Evolutionary conservation across 805 yeast species (phyloP).

Genomic region (Lipomyces japonicus): DNA sequence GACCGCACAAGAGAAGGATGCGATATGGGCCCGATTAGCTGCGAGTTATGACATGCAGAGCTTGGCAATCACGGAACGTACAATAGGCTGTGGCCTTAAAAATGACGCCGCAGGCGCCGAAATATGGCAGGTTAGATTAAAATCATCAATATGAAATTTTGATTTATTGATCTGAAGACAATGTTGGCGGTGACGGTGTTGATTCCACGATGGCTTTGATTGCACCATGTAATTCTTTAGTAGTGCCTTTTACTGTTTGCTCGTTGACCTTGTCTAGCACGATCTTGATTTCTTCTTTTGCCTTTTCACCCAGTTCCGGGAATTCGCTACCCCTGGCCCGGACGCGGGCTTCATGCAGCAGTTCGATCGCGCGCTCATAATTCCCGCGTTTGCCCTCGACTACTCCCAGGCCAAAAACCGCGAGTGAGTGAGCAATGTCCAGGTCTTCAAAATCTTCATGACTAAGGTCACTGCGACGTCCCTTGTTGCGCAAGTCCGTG

Average conservation of each 20-base stretch:
- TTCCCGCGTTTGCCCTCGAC: constrained; percentile 59
- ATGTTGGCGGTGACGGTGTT: no score
- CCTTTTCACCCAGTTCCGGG: constrained; percentile 56
- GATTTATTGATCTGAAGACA: no score
- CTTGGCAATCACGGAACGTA: neutral
- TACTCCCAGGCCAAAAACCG: constrained; percentile 84
- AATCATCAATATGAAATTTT: neutral
- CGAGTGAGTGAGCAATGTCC: constrained; percentile 68
- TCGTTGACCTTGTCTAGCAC: no score
- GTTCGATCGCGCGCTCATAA: constrained; percentile 54
- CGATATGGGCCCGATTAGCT: constrained; percentile 6
- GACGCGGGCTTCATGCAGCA: constrained; percentile 63
- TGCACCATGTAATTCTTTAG: no score
- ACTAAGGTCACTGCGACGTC: constrained; percentile 19
- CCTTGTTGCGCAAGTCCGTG: constrained; percentile 11
- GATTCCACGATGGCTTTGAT: no score
- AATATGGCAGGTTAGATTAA: constrained; percentile 12
- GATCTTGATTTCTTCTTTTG: constrained; percentile 66
- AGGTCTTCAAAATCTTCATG: constrained; percentile 34
- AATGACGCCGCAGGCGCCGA: no score
- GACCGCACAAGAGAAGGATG: constrained; percentile 9
- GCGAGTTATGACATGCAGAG: constrained; percentile 3
- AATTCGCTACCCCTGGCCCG: constrained; percentile 67
- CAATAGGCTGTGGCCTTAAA: no score
- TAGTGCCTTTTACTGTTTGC: no score